These are phyloP conservation scores for Aspergillus leporis DNA, from an alignment of 495 filamentous ascomycete species.

Conservation along the genomic window DNA sequence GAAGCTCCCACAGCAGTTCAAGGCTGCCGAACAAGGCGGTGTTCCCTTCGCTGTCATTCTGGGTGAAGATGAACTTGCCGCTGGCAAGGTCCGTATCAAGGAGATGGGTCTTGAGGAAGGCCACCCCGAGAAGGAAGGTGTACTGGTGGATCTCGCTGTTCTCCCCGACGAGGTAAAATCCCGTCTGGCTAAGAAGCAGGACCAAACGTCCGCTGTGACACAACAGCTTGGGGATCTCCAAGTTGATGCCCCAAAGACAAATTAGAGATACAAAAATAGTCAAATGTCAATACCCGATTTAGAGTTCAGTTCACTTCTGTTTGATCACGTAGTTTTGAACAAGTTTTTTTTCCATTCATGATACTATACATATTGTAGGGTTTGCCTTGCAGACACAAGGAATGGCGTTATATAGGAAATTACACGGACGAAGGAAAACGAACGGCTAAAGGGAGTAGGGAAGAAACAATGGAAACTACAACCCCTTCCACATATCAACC, in stretches of 20 bases:
- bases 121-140: constrained; percentile 84
- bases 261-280: constrained; percentile 4
- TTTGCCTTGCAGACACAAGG: constrained; percentile 49
- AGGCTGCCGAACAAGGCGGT: constrained; percentile 68
- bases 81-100: constrained; percentile 80
- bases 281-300: constrained; percentile 15
- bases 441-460: neutral
- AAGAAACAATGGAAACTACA: neutral
- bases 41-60: constrained; percentile 77
- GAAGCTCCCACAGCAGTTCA: constrained; percentile 76
- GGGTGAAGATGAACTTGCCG: constrained; percentile 75
- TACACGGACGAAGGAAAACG: constrained; percentile 3
- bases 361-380: neutral
- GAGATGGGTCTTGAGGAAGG: constrained; percentile 76
- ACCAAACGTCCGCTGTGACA: constrained; percentile 21
- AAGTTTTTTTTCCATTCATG: neutral
- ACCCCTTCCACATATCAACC: constrained; percentile 34
- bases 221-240: constrained; percentile 27
- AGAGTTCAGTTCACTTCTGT: constrained; percentile 8
- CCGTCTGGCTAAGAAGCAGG: constrained; percentile 30
- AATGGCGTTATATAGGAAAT: neutral
- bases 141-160: constrained; percentile 61
- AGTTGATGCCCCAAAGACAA: constrained; percentile 15
- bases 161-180: constrained; percentile 63
- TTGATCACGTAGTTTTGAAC: neutral